Evolutionary conservation across 2,329 filamentous ascomycete species (phyloP).

Genomic region (Delphinella strobiligena): DNA sequence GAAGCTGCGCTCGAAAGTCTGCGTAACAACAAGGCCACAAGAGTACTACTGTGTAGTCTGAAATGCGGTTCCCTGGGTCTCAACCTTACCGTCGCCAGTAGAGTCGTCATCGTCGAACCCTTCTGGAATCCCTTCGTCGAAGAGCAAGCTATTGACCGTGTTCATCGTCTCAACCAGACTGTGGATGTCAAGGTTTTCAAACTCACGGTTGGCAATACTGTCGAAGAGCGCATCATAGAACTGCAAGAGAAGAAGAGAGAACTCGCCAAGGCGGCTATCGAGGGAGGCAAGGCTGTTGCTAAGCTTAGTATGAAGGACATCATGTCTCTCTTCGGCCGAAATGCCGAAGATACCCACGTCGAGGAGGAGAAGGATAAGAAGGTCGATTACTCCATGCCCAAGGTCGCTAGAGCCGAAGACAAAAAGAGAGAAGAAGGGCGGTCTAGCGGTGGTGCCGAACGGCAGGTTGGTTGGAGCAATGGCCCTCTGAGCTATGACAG

Average conservation of each 20-base stretch:
- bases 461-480: not conserved
- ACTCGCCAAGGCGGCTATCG: slow-evolving; percentile 83
- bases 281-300: slow-evolving; percentile 63
- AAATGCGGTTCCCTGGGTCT: slow-evolving; percentile 88
- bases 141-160: slow-evolving; percentile 96
- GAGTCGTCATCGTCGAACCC: slow-evolving; percentile 89
- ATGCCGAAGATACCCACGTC: slow-evolving; percentile 40
- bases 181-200: slow-evolving; percentile 92
- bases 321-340: slow-evolving; percentile 72
- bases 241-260: slow-evolving; percentile 89
- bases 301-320: slow-evolving; percentile 92
- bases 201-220: slow-evolving; percentile 71
- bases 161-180: slow-evolving; percentile 95
- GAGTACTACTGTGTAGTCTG: slow-evolving; percentile 82
- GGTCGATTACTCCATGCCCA: slow-evolving; percentile 24
- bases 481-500: slow-evolving; percentile 2
- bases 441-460: not conserved
- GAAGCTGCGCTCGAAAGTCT: slow-evolving; percentile 74
- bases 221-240: slow-evolving; percentile 90
- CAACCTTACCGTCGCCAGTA: slow-evolving; percentile 84
- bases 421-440: slow-evolving; percentile 3
- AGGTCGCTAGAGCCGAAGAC: slow-evolving; percentile 1
- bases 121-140: slow-evolving; percentile 99
- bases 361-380: slow-evolving; percentile 28
- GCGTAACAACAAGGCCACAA: slow-evolving; percentile 59